These are phyloP conservation scores for Epichloe coenophiala DNA, from an alignment of 2,329 filamentous ascomycete genomes.

Conservation along the genomic window DNA sequence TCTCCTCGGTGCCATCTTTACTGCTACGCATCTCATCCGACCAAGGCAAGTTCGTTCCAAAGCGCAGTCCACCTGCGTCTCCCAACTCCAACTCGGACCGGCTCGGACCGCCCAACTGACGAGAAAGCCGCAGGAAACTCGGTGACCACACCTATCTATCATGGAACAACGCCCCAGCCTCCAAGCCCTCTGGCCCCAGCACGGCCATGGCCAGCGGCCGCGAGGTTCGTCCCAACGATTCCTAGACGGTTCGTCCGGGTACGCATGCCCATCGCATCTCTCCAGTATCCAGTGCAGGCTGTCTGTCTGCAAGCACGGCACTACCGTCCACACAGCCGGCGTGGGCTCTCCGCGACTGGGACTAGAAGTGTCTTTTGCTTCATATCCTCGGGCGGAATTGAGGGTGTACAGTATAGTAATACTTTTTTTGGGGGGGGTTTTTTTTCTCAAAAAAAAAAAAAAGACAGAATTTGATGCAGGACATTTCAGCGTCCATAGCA, in stretches of 20 bases:
- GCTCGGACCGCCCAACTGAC: not conserved
- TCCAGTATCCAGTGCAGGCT: not conserved
- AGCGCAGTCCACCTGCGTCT: not conserved
- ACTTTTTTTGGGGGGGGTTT: too few species aligned
- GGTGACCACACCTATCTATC: constrained; percentile 95
- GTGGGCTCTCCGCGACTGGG: not conserved
- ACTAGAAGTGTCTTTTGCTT: not conserved
- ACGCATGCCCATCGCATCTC: constrained; percentile 2
- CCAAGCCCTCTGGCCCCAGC: constrained; percentile 26
- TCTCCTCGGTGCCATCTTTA: constrained; percentile 75
- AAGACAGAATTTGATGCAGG: too few species aligned
- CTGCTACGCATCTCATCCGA: constrained; percentile 78
- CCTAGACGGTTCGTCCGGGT: constrained; percentile 22
- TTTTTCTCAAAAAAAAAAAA: too few species aligned
- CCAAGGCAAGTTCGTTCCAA: constrained; percentile 53
- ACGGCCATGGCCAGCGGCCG: constrained; percentile 41
- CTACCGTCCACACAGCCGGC: not conserved
- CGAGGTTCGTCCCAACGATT: constrained; percentile 33
- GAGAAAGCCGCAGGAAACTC: constrained; percentile 56
- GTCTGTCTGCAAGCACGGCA: not conserved
- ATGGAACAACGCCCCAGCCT: constrained; percentile 61
- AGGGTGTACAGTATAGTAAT: not conserved
- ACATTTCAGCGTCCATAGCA: too few species aligned
- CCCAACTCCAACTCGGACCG: constrained; percentile 1
- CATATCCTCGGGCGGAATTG: not conserved